phyloP scores from a whole-genome alignment of 2,329 filamentous ascomycete species.

The Zasmidium angulare region DNA sequence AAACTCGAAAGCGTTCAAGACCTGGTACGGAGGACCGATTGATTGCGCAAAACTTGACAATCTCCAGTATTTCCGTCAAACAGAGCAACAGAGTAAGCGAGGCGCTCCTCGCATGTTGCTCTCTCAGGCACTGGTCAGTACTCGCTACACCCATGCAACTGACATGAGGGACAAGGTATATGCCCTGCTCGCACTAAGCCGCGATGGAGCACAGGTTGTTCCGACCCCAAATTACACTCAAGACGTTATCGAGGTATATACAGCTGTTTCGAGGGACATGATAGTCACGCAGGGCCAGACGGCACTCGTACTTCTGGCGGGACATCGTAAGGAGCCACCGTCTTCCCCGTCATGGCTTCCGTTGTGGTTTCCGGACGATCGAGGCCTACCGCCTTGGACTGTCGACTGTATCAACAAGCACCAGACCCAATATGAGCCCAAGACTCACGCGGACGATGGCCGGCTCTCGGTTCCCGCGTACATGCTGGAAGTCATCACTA shows the following conservation, averaged over 20 bases:
- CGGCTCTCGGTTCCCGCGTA: too few species aligned
- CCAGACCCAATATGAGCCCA: too few species aligned
- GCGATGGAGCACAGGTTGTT: background rate
- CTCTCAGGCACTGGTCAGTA: background rate
- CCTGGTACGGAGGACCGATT: background rate
- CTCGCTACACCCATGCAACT: background rate
- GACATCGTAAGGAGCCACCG: too few species aligned
- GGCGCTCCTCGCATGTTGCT: background rate
- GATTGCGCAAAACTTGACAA: background rate
- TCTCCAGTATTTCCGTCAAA: background rate
- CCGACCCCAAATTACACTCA: background rate
- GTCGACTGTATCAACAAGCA: too few species aligned
- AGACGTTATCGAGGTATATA: background rate
- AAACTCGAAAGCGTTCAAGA: background rate
- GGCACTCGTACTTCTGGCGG: constrained; percentile 4
- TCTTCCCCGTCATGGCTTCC: too few species aligned
- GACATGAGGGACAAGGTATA: constrained; percentile 5
- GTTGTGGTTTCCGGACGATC: too few species aligned
- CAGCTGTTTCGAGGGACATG: background rate
- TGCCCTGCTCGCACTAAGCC: background rate
- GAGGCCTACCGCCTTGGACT: too few species aligned
- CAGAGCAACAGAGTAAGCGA: background rate
- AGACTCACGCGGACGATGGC: too few species aligned
- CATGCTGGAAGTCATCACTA: too few species aligned
- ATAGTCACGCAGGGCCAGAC: constrained; percentile 1